Conservation (phyloP, 2,329 filamentous ascomycete species). For the Fusarium brevicatenulatum region DNA sequence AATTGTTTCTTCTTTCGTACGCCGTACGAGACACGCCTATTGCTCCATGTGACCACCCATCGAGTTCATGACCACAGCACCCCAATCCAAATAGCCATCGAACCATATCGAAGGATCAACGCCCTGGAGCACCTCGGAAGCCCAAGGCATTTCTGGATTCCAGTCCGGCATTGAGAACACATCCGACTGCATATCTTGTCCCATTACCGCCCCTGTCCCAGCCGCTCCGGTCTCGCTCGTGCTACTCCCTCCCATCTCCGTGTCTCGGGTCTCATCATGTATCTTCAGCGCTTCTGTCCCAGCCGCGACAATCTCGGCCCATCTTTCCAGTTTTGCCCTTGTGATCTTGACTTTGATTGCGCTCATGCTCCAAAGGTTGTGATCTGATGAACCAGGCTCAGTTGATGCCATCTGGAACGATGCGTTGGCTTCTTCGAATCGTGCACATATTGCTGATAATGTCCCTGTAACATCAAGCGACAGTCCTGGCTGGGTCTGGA, state of each 20-base stretch:
- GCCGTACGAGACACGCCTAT: too few species aligned
- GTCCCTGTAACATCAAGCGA: slow-evolving; percentile 57
- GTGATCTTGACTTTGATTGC: slow-evolving; percentile 60
- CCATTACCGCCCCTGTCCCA: slow-evolving; percentile 8
- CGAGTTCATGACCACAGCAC: too few species aligned
- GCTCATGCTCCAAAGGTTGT: slow-evolving; percentile 60
- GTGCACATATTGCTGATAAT: slow-evolving; percentile 52
- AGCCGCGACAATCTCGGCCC: slow-evolving; percentile 57
- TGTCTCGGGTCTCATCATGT: slow-evolving; percentile 32
- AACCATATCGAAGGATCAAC: too few species aligned
- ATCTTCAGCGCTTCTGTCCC: slow-evolving; percentile 45
- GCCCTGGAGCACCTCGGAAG: too few species aligned
- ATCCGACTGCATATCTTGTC: slow-evolving; percentile 39
- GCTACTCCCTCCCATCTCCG: slow-evolving; percentile 17
- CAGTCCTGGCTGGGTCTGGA: slow-evolving; percentile 57
- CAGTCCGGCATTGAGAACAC: slow-evolving; percentile 5
- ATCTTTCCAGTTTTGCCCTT: slow-evolving; percentile 57
- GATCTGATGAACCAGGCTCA: slow-evolving; percentile 51
- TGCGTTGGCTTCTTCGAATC: slow-evolving; percentile 57
- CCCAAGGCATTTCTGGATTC: too few species aligned
- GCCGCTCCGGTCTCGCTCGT: neutral
- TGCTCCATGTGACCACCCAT: too few species aligned
- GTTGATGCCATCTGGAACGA: slow-evolving; percentile 47
- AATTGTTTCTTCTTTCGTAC: too few species aligned
- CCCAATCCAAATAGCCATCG: too few species aligned